Conservation (phyloP, 164 flowering plant genomes). For the Stephania yunnanensis region DNA sequence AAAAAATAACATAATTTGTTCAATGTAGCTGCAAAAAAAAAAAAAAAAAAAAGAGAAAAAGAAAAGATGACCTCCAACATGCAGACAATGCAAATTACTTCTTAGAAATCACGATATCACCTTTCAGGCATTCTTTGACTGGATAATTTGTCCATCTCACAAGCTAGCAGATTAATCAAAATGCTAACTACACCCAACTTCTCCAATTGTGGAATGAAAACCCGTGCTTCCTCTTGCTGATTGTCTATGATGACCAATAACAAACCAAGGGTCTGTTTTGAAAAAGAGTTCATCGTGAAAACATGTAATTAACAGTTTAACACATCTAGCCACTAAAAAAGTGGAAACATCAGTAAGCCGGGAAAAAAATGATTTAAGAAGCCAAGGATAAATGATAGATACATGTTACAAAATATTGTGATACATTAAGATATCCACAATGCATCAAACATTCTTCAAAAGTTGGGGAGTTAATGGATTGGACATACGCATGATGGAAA, state of each 20-base stretch:
- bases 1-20: background rate
- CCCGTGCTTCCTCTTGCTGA: slow-evolving; percentile 30
- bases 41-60: background rate
- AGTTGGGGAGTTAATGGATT: background rate
- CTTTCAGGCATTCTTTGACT: slow-evolving; percentile 61
- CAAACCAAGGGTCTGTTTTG: slow-evolving; percentile 55
- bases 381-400: background rate
- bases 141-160: slow-evolving; percentile 55
- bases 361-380: background rate
- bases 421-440: background rate
- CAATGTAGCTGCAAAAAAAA: background rate
- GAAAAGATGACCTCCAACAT: background rate
- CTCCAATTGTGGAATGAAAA: slow-evolving; percentile 60
- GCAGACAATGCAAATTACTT: background rate
- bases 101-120: slow-evolving; percentile 26
- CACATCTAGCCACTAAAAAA: background rate
- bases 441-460: background rate
- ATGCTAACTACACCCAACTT: slow-evolving; percentile 57
- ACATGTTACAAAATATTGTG: background rate
- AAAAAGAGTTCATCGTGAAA: slow-evolving; percentile 5
- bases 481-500: background rate
- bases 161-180: slow-evolving; percentile 53
- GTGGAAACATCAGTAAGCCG: background rate
- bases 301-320: background rate
- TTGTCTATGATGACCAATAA: slow-evolving; percentile 53